Conservation (phyloP, 345 rosid species). For the Brassica incana region DNA sequence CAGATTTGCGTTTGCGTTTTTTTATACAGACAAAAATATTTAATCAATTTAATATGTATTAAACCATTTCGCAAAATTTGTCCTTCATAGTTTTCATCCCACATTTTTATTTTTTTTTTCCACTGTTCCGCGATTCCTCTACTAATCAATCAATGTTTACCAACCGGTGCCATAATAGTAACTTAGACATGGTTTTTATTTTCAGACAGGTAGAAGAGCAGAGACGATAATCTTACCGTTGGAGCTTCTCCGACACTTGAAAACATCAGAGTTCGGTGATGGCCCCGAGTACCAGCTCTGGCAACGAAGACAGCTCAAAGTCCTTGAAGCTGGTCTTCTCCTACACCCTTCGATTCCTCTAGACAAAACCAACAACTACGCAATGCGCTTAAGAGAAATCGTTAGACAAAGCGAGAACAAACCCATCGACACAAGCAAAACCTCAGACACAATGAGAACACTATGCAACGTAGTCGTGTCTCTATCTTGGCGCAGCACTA, state of each 20-base stretch:
- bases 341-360: conserved; percentile 65
- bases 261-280: conserved; percentile 75
- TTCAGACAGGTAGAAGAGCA: conserved; percentile 71
- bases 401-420: conserved; percentile 50
- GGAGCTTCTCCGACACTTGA: conserved; percentile 84
- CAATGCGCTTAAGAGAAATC: conserved; percentile 59
- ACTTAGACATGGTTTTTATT: background rate
- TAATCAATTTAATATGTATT: too few relatives aligned
- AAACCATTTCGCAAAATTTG: too few relatives aligned
- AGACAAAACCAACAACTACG: conserved; percentile 61
- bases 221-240: conserved; percentile 89
- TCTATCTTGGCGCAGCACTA: conserved; percentile 66
- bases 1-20: too few relatives aligned
- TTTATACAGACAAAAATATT: too few relatives aligned
- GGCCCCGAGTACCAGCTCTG: conserved; percentile 68
- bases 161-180: too few relatives aligned
- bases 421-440: conserved; percentile 62
- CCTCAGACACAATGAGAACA: conserved; percentile 68
- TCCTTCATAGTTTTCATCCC: too few relatives aligned
- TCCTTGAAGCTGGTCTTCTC: conserved; percentile 76
- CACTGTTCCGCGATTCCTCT: too few relatives aligned
- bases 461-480: conserved; percentile 70
- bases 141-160: too few relatives aligned
- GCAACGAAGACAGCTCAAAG: conserved; percentile 82
- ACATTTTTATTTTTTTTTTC: too few relatives aligned